Evolutionary conservation across 192 early-diverging fungal species (phyloP).

Genomic region (Jimgerdemannia lactiflua): DNA sequence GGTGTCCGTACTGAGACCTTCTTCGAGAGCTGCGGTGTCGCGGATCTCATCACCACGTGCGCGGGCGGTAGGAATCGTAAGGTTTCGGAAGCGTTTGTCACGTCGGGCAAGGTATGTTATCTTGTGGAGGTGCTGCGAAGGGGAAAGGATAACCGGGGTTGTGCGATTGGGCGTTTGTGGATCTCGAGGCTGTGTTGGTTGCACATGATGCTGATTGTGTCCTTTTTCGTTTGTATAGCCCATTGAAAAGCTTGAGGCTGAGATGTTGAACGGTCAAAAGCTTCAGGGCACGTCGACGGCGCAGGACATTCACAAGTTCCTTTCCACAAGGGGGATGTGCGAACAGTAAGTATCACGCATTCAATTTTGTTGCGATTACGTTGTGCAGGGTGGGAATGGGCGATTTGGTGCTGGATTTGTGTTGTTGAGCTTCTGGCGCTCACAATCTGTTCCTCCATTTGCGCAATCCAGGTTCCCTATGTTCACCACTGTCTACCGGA

Average conservation of each 20-base stretch:
- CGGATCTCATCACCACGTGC: constrained; percentile 96
- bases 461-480: constrained; percentile 64
- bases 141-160: neutral
- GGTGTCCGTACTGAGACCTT: constrained; percentile 93
- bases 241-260: constrained; percentile 87
- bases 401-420: neutral
- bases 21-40: constrained; percentile 96
- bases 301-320: constrained; percentile 80
- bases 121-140: constrained; percentile 1
- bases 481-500: constrained; percentile 90
- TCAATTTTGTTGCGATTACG: neutral
- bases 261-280: constrained; percentile 96
- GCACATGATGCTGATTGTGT: no score
- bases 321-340: constrained; percentile 56
- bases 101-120: constrained; percentile 66
- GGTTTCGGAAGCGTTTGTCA: constrained; percentile 88
- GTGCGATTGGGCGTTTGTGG: no score
- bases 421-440: constrained; percentile 1
- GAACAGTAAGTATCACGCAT: constrained; percentile 34
- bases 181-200: no score
- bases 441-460: constrained; percentile 14
- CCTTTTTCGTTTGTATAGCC: constrained; percentile 27
- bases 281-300: constrained; percentile 94
- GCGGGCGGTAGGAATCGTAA: constrained; percentile 95
- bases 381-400: neutral